Base-by-base conservation (phyloP, 148 eudicot genomes). In the Oxyria digyna region DNA sequence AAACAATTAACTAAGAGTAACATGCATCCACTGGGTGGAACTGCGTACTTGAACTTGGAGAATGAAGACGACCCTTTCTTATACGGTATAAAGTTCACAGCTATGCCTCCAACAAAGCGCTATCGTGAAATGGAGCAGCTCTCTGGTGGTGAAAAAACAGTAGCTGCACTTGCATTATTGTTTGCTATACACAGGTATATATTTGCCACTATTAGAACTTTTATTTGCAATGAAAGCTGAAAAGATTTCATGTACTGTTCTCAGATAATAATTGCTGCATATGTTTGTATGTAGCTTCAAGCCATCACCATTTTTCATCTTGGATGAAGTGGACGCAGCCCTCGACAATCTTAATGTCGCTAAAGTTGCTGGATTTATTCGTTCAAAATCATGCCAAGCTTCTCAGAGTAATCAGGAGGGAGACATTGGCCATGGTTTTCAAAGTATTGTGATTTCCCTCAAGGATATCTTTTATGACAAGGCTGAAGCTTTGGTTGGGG, bases 301-400 rank as follows among this genome's bases (percentile, higher is more conserved):
- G 82, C 97, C 99, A 52, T 95, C 99, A 1, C 99, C 99, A 6
- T 95, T 95, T 79, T 95, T 95, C 73, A 91, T 95, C 50, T 72
- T 95, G 87, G 99, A 95, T 71, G 99, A 91, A 83, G 99, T 95
- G 71, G 99, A 95, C 75, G 99, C 99, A 74, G 99, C 99, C 37
- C 71, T 95, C 62, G 99, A 95, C 71, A 95, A 95, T 76, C 72
- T 95, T 71, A 95, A 95, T 71, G 99, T 95, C 42, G 89, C 99
- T 13, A 95, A 91, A 77, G 96, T 95, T 67, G 99, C 99, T 73
- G 88, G 93, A 63, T 95, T 95, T 64, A 88, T 95, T 63, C 96
- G 97, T 67, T 87, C 99, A 77, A 95, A 91, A 79, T 95, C 99
- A 8, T 87, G 97, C 40, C 87, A 82, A 35, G 91, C 84, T 67